A percentile compares a stretch with the other conserved stretches of the same genome.
Conservation (phyloP, 2,329 filamentous ascomycete genomes). For the Sporothrix protearum region DNA sequence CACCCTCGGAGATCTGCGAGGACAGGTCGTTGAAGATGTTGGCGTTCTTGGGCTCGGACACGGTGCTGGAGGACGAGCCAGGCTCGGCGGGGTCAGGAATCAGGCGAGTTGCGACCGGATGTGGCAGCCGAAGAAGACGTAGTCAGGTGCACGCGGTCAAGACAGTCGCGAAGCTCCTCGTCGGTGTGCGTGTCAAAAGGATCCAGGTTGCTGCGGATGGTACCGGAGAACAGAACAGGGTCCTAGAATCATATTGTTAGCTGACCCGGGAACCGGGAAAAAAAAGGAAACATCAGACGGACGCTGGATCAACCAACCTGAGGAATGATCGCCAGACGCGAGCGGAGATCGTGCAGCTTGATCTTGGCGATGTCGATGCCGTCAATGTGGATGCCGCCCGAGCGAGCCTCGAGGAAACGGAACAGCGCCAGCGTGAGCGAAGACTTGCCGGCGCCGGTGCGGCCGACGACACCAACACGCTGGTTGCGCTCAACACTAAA, state of each 20-base stretch:
- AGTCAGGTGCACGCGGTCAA: constrained; percentile 66
- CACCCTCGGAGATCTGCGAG: constrained; percentile 66
- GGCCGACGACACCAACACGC: constrained; percentile 71
- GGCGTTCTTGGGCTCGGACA: constrained; percentile 45
- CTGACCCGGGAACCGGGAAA: too few relatives aligned
- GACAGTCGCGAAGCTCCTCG: constrained; percentile 63
- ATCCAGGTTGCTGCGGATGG: constrained; percentile 71
- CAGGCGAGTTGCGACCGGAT: constrained; percentile 40
- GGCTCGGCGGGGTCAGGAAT: constrained; percentile 25
- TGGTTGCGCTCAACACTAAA: constrained; percentile 66
- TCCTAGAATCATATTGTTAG: too few relatives aligned
- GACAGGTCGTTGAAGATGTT: constrained; percentile 64
- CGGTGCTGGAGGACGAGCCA: constrained; percentile 31
- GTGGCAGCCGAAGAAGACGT: constrained; percentile 31
- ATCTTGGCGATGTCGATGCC: constrained; percentile 71
- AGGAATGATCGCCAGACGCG: constrained; percentile 75
- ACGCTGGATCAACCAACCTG: constrained; percentile 47
- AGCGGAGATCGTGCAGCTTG: constrained; percentile 65
- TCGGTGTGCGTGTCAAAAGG: constrained; percentile 70
- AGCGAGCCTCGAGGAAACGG: constrained; percentile 67
- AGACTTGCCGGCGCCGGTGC: constrained; percentile 75
- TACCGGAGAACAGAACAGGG: constrained; percentile 77
- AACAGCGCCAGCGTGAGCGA: constrained; percentile 72
- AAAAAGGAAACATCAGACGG: too few relatives aligned
- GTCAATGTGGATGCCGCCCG: constrained; percentile 66